Evolutionary conservation across 306 rosid genomes (phyloP), one percentile per base, ranked within the genome.

Genomic region (Macrotyloma uniflorum): DNA sequence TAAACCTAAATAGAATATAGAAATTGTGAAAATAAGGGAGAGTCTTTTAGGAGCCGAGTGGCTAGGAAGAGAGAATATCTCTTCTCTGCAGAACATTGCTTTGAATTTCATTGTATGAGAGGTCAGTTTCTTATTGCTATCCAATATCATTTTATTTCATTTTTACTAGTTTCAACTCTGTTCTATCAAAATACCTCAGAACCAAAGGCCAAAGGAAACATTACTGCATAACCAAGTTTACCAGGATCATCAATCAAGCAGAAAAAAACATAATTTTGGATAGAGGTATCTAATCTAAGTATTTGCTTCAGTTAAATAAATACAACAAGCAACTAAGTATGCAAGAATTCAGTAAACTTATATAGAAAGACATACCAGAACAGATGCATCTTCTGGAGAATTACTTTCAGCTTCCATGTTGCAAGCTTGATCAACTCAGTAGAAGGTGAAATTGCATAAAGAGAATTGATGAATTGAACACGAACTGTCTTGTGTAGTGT

Each of bases 371-470:
- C 88, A 24, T 88, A 92, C 96, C 86, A 8, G 28, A 76, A 76
- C 70, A 75, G 79, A 79, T 54, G 75, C 70, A 30, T 71, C 69
- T 74, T 85, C 86, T 71, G 82, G 68, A 59, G 58, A 71, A 51
- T 75, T 79, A 47, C 77, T 82, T 80, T 83, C 85, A 42, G 89
- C 40, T 77, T 78, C 92, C 90, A 90, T 91, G 53, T 77, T 69
- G 67, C 45, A 49, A 65, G 50, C 74, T 80, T 73, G 49, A 45
- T 23, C 38, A 70, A 72, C 49, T 74, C 73, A 61, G 22, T 59
- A 26, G 69, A 77, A 51, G 64, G 57, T 65, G 76, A 38, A 74
- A 26, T 42, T 33, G 50, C 80, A 68, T 80, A 79, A 59, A 81
- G 69, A 85, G 49, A 26, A 74, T 54, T 28, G 49, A 11, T 58